phyloP scores from a whole-genome alignment of 257 asterid genomes.

The Solanum dulcamara region DNA sequence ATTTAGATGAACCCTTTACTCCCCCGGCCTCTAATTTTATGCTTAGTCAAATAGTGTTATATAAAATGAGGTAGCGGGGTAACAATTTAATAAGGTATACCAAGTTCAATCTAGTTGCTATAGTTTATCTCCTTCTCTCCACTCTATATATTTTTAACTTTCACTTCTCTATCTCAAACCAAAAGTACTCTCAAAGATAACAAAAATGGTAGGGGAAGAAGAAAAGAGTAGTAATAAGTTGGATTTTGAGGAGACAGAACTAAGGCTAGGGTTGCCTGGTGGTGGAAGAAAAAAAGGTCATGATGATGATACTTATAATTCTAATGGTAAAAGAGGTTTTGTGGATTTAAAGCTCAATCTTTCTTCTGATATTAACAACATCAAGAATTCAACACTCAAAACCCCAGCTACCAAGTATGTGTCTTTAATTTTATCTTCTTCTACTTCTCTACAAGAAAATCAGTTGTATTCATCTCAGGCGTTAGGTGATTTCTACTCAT shows the following conservation, averaged over 20 bases:
- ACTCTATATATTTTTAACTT: neutral
- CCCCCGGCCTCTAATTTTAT: neutral
- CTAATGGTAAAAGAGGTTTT: conserved; percentile 14
- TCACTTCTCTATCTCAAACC: neutral
- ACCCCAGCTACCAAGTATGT: neutral
- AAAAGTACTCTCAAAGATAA: neutral
- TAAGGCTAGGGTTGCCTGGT: conserved; percentile 14
- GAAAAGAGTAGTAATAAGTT: neutral
- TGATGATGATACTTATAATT: neutral
- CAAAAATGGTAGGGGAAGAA: neutral
- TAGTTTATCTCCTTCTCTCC: neutral
- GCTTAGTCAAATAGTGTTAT: neutral
- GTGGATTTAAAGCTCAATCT: conserved; percentile 16
- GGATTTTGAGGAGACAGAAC: conserved; percentile 18
- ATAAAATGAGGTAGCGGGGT: neutral
- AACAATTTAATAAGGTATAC: neutral
- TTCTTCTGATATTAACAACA: neutral
- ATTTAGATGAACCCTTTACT: neutral
- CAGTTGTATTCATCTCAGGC: too few relatives aligned
- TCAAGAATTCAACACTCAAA: neutral
- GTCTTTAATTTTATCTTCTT: neutral
- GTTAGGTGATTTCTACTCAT: neutral
- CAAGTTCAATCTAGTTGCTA: neutral
- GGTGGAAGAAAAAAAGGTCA: neutral
- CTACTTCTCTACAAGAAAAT: neutral